These are phyloP conservation scores for Fraxinus dipetala DNA, from an alignment of 305 asterid genomes.

Conservation along the genomic window DNA sequence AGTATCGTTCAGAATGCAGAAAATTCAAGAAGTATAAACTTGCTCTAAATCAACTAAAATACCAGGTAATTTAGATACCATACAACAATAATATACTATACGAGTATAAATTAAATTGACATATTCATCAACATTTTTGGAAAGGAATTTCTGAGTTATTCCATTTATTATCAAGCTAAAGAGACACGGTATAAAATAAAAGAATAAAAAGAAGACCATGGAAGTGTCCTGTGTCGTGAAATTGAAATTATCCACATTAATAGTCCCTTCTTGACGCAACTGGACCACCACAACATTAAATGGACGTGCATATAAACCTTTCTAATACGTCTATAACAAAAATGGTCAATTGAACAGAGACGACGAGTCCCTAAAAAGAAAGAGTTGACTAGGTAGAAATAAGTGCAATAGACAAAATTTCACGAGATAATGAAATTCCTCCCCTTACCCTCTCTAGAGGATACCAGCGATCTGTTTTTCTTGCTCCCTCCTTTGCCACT, in stretches of 20 bases:
- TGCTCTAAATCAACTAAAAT: background rate
- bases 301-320: background rate
- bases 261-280: background rate
- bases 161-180: background rate
- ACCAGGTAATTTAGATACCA: background rate
- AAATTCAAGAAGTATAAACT: background rate
- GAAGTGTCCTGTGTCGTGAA: background rate
- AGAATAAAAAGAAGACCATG: background rate
- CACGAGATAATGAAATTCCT: background rate
- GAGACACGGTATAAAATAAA: background rate
- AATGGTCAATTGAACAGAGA: background rate
- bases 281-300: background rate
- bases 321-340: background rate
- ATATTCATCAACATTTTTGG: background rate
- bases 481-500: slow-evolving; percentile 70
- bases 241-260: background rate
- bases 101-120: background rate
- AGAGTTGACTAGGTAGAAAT: background rate
- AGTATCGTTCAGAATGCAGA: background rate
- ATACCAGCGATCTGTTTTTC: slow-evolving; percentile 41
- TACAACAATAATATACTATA: background rate
- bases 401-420: background rate
- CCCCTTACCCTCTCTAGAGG: slow-evolving; percentile 76
- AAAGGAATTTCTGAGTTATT: background rate
- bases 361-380: background rate